These are phyloP conservation scores for Tulasnella calospora DNA, from an alignment of 768 basidiomycete species.

Conservation along the genomic window DNA sequence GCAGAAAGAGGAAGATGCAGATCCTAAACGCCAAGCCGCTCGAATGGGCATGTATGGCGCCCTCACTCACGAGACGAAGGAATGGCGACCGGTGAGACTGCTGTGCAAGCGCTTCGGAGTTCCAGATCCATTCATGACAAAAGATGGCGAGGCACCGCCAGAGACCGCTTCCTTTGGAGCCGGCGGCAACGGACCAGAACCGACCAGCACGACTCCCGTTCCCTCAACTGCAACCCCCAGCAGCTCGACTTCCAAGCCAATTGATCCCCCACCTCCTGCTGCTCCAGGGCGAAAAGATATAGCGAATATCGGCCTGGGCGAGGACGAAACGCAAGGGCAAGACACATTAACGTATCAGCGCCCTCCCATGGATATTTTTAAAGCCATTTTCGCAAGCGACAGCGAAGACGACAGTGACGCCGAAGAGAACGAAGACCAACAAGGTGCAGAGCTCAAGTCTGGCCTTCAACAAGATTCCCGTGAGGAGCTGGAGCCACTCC, in stretches of 20 bases:
- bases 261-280: background rate
- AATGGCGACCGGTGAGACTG: slow-evolving; percentile 78
- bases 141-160: slow-evolving; percentile 30
- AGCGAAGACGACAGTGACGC: slow-evolving; percentile 83
- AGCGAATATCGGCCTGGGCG: slow-evolving; percentile 81
- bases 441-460: background rate
- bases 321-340: slow-evolving; percentile 82
- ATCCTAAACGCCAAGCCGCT: slow-evolving; percentile 77
- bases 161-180: slow-evolving; percentile 7
- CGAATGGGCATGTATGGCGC: slow-evolving; percentile 84
- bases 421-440: slow-evolving; percentile 35
- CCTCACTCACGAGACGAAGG: slow-evolving; percentile 66
- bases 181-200: background rate
- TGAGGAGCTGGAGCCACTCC: slow-evolving; percentile 14
- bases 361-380: slow-evolving; percentile 90
- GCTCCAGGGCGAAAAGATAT: slow-evolving; percentile 43
- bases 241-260: background rate
- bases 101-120: slow-evolving; percentile 93
- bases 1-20: slow-evolving; percentile 51
- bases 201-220: background rate
- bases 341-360: slow-evolving; percentile 85
- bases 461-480: slow-evolving; percentile 21
- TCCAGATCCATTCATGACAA: slow-evolving; percentile 57
- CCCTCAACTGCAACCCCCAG: background rate
- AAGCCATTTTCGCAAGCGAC: slow-evolving; percentile 95